Percentiles rank a stretch among this genome's conserved stretches.
These are phyloP conservation scores for Abortiporus biennis DNA, from an alignment of 1,284 basidiomycete species.

Conservation along the genomic window DNA sequence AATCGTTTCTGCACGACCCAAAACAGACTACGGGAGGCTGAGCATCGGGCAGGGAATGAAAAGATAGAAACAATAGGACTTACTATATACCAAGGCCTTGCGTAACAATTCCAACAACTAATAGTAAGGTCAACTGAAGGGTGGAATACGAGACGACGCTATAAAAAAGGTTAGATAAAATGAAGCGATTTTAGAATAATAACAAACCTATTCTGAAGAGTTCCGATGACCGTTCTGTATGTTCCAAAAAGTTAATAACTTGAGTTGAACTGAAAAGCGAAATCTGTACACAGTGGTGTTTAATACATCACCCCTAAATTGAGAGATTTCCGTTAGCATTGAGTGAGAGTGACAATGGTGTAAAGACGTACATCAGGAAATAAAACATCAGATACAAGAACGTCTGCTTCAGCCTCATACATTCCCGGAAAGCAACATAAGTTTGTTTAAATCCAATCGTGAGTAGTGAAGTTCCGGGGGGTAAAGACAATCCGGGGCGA, in stretches of 20 bases:
- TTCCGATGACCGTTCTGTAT: slow-evolving; percentile 67
- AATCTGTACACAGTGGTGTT: slow-evolving; percentile 65
- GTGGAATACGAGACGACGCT: slow-evolving; percentile 62
- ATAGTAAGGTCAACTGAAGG: slow-evolving; percentile 58
- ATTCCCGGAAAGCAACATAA: slow-evolving; percentile 61
- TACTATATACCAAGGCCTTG: slow-evolving; percentile 76
- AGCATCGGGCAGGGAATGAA: background rate
- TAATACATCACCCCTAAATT: slow-evolving; percentile 58
- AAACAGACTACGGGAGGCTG: slow-evolving; percentile 41
- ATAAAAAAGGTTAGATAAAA: slow-evolving; percentile 3
- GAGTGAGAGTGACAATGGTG: background rate
- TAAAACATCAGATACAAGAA: slow-evolving; percentile 73
- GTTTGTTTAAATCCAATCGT: slow-evolving; percentile 71
- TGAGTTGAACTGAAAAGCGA: background rate
- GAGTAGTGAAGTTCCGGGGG: slow-evolving; percentile 53
- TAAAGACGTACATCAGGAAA: slow-evolving; percentile 57
- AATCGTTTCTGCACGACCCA: slow-evolving; percentile 76
- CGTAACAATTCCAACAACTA: slow-evolving; percentile 72
- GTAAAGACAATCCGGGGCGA: slow-evolving; percentile 60
- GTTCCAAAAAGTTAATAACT: too few species aligned
- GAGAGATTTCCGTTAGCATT: slow-evolving; percentile 4
- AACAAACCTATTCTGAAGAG: slow-evolving; percentile 66
- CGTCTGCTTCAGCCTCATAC: slow-evolving; percentile 68
- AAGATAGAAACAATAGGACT: slow-evolving; percentile 18
- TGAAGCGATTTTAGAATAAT: background rate